Base-by-base conservation (phyloP, 768 basidiomycete species). In the Pulveroboletus sp. region DNA sequence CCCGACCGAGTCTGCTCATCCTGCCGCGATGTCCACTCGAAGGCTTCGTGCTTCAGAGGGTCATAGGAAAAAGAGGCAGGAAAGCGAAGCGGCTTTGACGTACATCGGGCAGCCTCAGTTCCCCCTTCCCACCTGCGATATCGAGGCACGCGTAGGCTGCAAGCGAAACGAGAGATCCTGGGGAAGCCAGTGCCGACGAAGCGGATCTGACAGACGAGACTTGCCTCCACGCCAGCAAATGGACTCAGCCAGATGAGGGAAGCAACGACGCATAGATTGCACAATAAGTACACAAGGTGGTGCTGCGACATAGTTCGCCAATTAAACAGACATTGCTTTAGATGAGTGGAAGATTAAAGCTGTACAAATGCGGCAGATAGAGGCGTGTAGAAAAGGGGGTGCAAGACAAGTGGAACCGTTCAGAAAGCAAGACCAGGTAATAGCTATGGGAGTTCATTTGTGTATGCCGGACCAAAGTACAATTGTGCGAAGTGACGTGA, bases 391-490 rank as follows among this genome's bases (percentile, higher is more conserved):
- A 58, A 52, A 52, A 52, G 59, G 50, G 15, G 30, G 42, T 21
- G 40, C 63, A 65, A 64, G 52, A 63, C 52, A 49, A 61, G 48
- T 36, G 44, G 38, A 45, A 63, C 31, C 53, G 62, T 68, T 66
- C 65, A 54, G 71, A 71, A 71, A 68, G 71, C 70, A 65, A 65
- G 55, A 58, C 53, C 52, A 52, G 50, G 47, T 59, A 61, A 68
- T 64, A 71, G 64, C 65, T 63, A 64, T 71, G 72, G 69, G 67
- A 41, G 27, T 55, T 48, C 53, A 57, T 51, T 41, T 71, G 71
- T 73, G 74, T 77, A 78, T 81, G 80, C 79, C 73, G 73, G 73
- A 72, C 77, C 78, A 80, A 73, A 79, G 80, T 85, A 85, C 83
- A 85, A 77, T 57, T 83, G 80, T 71, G 70, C 73, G 70, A 71